These are phyloP conservation scores for Lentinula sp. DNA, from an alignment of 768 basidiomycete species.

Conservation along the genomic window DNA sequence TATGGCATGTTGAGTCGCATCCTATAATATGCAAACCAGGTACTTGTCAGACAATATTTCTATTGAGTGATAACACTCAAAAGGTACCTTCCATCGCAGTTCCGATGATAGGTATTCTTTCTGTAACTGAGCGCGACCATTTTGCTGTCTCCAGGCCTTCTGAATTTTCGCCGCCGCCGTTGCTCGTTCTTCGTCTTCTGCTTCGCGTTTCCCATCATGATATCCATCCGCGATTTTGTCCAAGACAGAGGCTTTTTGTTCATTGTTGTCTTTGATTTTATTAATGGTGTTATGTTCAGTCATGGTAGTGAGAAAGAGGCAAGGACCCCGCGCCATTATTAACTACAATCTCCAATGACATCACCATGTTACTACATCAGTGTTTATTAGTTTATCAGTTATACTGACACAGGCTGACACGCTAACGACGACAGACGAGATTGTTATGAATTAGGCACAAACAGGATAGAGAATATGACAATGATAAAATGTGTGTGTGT, in stretches of 20 bases:
- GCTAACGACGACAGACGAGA: no score
- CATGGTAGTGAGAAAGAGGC: neutral
- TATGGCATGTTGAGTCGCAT: constrained; percentile 29
- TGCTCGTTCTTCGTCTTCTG: constrained; percentile 1
- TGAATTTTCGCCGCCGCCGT: constrained; percentile 15
- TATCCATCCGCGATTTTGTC: constrained; percentile 19
- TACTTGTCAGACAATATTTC: neutral
- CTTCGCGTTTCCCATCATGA: constrained; percentile 1
- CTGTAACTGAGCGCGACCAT: neutral
- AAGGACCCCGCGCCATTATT: neutral
- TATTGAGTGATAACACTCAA: neutral
- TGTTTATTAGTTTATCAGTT: neutral
- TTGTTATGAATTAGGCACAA: constrained; percentile 9
- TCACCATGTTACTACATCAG: neutral
- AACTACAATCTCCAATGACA: neutral
- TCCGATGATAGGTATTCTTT: constrained; percentile 7
- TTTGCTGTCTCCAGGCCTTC: constrained; percentile 14
- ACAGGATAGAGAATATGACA: constrained; percentile 9
- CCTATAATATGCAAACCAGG: constrained; percentile 4
- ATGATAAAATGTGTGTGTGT: constrained; percentile 6
- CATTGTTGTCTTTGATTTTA: constrained; percentile 23
- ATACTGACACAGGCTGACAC: neutral
- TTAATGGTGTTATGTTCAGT: neutral
- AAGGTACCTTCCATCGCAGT: constrained; percentile 3
- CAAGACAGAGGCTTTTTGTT: constrained; percentile 32